A percentile compares a stretch with the other conserved stretches of the same genome.
Conservation (phyloP, 2,329 filamentous ascomycete species). For the Hypoxylon sp. region DNA sequence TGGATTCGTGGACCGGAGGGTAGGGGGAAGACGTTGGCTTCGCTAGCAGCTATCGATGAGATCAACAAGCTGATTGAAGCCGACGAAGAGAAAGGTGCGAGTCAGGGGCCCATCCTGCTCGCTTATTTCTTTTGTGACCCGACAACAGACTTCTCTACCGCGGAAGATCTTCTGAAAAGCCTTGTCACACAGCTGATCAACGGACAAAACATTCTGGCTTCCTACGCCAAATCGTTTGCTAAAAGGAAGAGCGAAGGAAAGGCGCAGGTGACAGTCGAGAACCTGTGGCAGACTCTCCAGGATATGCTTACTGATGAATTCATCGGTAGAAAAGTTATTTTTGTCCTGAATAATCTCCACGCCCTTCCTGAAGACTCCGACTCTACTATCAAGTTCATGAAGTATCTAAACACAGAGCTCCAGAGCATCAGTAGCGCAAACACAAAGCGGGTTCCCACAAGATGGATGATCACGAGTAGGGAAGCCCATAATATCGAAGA, state of each 20-base stretch:
- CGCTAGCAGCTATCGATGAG: constrained; percentile 49
- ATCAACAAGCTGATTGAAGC: constrained; percentile 45
- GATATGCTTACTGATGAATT: constrained; percentile 52
- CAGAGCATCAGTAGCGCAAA: constrained; percentile 36
- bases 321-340: constrained; percentile 49
- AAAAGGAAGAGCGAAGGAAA: constrained; percentile 45
- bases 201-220: constrained; percentile 46
- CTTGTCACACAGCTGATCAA: constrained; percentile 50
- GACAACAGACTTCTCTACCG: constrained; percentile 48
- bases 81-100: constrained; percentile 33
- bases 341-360: constrained; percentile 53
- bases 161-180: constrained; percentile 53
- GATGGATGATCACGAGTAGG: constrained; percentile 53
- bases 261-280: constrained; percentile 48
- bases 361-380: constrained; percentile 48
- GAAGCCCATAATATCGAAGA: constrained; percentile 45
- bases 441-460: constrained; percentile 40
- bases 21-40: constrained; percentile 52
- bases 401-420: constrained; percentile 45
- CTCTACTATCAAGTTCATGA: constrained; percentile 49
- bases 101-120: constrained; percentile 44
- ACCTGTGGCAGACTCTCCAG: constrained; percentile 52
- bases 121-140: constrained; percentile 55
- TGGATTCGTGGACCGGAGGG: constrained; percentile 54
- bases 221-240: constrained; percentile 48